Conservation (phyloP, 2,329 filamentous ascomycete genomes). For the Colletotrichum sp. region DNA sequence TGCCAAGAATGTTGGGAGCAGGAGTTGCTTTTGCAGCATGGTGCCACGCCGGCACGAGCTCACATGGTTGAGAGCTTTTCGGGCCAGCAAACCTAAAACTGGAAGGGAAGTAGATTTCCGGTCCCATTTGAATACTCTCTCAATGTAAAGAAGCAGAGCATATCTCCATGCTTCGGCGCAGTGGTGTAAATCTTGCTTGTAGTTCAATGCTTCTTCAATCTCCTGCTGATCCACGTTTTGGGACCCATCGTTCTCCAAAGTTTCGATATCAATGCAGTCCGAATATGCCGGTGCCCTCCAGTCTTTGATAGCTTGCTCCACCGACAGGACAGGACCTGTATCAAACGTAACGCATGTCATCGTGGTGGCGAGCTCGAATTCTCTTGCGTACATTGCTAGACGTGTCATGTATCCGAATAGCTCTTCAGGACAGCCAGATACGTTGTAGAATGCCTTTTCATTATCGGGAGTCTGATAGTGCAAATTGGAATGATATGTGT, state of each 20-base stretch:
- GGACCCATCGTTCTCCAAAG: background rate
- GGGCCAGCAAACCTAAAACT: slow-evolving; percentile 26
- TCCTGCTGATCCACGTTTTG: background rate
- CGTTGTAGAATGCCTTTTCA: slow-evolving; percentile 33
- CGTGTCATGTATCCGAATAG: slow-evolving; percentile 31
- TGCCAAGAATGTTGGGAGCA: slow-evolving; percentile 40
- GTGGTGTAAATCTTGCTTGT: slow-evolving; percentile 32
- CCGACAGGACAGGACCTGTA: slow-evolving; percentile 22
- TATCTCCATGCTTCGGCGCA: slow-evolving; percentile 39
- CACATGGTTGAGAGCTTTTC: slow-evolving; percentile 34
- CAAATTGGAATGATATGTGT: slow-evolving; percentile 6
- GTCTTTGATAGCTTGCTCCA: slow-evolving; percentile 24
- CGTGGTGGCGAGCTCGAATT: slow-evolving; percentile 28
- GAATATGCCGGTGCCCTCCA: slow-evolving; percentile 23
- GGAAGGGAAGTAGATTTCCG: background rate
- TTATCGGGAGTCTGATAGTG: slow-evolving; percentile 22
- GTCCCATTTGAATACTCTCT: slow-evolving; percentile 31
- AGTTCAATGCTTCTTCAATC: slow-evolving; percentile 12
- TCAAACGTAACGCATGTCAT: slow-evolving; percentile 37
- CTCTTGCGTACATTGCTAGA: slow-evolving; percentile 31
- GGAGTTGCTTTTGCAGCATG: slow-evolving; percentile 38
- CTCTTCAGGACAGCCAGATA: slow-evolving; percentile 35
- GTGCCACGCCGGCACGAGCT: slow-evolving; percentile 30
- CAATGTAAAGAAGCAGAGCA: slow-evolving; percentile 35
- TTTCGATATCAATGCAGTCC: background rate